Evolutionary conservation across 345 rosid genomes (phyloP), one percentile per base, ranked within the genome.

Genomic region (Gossypium turneri): DNA sequence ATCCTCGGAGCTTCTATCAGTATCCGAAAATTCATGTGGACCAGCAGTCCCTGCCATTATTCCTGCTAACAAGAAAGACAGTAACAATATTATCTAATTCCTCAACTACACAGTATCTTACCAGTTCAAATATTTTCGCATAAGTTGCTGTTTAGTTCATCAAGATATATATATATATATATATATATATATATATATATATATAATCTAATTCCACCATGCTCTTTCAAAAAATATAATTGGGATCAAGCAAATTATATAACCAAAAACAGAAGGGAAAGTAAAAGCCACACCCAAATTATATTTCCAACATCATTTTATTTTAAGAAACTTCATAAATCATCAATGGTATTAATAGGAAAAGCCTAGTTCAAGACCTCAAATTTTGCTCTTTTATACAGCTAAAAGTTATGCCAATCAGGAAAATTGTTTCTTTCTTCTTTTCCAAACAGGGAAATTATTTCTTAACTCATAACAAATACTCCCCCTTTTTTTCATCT

Each of bases 1-100:
- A 67, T 74, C 78, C 70, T 76, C 81, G 0, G 79, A 79, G 22
- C 67, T 67, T 27, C 75, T 78, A 53, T 74, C 82, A 67, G 73
- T 57, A 20, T 79, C 82, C 65, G 73, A 69, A 74, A 65, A 76
- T 25, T 69, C 73, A 48, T 48, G 77, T 24, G 60, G 52, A 74
- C 60, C 24, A 57, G 66, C 24, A 12, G 76, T 29, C 19, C 75
- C 73, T 2, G 76, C 73, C 84, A 81, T 83, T 60, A 17, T 59
- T 41, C 77, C 77, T 65, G 27, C 71, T 41, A 51, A 12, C 52
- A 9, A 10, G n/a, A 74, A 74, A 6, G 22, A 44, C 16, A 48
- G 59, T 67, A 19, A 52, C 16, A 48, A 48, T 67, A 19, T 34
- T 34, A 34, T 5, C 9, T 8, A 19, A n/a, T 70, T 29, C 12